These are phyloP conservation scores for Solanum tacnaense DNA, from an alignment of 257 asterid genomes.

Conservation along the genomic window DNA sequence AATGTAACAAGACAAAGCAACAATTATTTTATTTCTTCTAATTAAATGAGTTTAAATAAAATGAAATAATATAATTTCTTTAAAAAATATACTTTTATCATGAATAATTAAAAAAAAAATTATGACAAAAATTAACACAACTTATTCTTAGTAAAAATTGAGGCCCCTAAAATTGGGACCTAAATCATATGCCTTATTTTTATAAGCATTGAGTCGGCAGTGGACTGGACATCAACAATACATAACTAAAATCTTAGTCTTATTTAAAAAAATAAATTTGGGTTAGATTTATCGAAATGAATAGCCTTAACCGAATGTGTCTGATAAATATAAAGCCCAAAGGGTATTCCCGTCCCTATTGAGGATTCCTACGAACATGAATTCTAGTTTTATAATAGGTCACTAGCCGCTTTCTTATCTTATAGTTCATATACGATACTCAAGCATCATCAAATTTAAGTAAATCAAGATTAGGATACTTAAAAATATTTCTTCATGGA, in stretches of 20 bases:
- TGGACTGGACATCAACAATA: not conserved
- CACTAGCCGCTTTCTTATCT: not conserved
- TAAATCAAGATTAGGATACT: not conserved
- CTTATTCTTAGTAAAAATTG: too few relatives aligned
- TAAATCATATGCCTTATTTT: not conserved
- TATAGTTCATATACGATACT: not conserved
- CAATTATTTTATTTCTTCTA: too few relatives aligned
- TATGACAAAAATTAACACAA: too few relatives aligned
- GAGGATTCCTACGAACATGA: not conserved
- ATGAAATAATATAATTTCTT: too few relatives aligned
- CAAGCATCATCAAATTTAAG: not conserved
- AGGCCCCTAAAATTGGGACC: not conserved
- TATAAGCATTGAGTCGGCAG: too few relatives aligned
- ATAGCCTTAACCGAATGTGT: not conserved
- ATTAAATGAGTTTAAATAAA: too few relatives aligned
- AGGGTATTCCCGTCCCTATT: not conserved
- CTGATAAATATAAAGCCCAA: not conserved
- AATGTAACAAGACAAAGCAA: too few relatives aligned
- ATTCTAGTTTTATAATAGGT: not conserved
- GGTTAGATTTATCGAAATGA: not conserved
- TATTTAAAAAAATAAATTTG: not conserved
- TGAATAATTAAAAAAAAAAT: too few relatives aligned
- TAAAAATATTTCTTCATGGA: not conserved
- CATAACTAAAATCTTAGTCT: not conserved
- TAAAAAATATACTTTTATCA: too few relatives aligned